Base-by-base conservation (phyloP, 78 protist species). In the Pigoraptor vietnamica region DNA sequence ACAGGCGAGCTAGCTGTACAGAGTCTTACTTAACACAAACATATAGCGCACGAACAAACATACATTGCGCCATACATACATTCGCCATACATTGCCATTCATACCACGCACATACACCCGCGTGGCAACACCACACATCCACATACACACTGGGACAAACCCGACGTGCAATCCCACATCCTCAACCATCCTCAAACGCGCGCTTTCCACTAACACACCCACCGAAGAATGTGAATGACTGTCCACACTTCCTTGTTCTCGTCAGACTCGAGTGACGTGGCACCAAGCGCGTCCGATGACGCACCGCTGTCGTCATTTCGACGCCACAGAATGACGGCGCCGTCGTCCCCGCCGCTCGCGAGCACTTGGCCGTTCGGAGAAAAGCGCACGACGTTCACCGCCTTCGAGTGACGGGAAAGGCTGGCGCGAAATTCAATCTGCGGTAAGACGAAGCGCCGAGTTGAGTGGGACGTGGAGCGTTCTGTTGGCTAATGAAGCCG, bases 351-450 rank as follows among this genome's bases (percentile, higher is more conserved):
- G 2, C 91, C 95, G 25, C 94, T 90, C 25, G 95, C 94, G 0
- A 92, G 92, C 14, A 38, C n/a, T 34, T 34, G 40, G 25, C 92
- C 90, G 33, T 29, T 38, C 14, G 96, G 96, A 6, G 90, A 39
- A 86, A 92, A 94, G 34, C 96, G 94, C 23, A 94, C 93, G 37
- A 19, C 86, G 93, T 94, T 94, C 40, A 94, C 96, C 0, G 94
- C 10, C 34, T 14, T 34, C 29, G 67, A 23, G 81, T 93, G 95
- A 1, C 90, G 89, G 23, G 35, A 1, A 29, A 93, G 92, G 1
- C n/a, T 48, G 24, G 94, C n/a, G 19, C 81, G 91, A 32, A 92
- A 92, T 0, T 82, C n/a, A 23, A 89, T 89, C 81, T 92, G 37
- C 29, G 79, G 89, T 21, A 23, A 25, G 2, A 2, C 93, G 19